Evolutionary conservation across 2,329 filamentous ascomycete genomes (phyloP).

Genomic region (Massarina eburnea): DNA sequence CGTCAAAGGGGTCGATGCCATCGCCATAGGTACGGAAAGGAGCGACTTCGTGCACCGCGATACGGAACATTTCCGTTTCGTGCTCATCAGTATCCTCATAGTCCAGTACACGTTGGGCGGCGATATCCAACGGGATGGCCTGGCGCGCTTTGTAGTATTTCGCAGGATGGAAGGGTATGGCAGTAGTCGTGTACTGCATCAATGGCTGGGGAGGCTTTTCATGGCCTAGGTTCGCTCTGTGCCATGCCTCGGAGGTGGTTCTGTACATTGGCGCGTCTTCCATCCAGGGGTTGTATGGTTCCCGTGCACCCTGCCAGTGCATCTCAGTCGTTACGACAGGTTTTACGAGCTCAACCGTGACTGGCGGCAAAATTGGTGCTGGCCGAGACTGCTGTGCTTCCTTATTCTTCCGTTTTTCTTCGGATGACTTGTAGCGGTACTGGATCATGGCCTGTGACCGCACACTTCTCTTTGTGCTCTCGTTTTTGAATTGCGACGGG

Average conservation of each 20-base stretch:
- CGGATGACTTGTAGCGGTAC: constrained; percentile 24
- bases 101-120: constrained; percentile 10
- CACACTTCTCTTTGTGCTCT: constrained; percentile 27
- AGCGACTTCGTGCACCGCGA: constrained; percentile 16
- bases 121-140: constrained; percentile 2
- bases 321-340: constrained; percentile 1
- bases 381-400: not conserved
- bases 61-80: constrained; percentile 18
- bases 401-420: constrained; percentile 11
- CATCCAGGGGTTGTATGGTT: not conserved
- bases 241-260: constrained; percentile 3
- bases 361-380: not conserved
- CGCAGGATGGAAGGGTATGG: not conserved
- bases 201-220: not conserved
- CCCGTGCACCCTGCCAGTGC: not conserved
- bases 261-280: not conserved
- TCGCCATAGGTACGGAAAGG: constrained; percentile 15
- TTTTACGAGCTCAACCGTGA: constrained; percentile 4
- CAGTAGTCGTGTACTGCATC: not conserved
- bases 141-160: constrained; percentile 6
- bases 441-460: constrained; percentile 39
- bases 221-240: not conserved
- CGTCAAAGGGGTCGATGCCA: constrained; percentile 23
- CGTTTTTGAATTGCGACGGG: constrained; percentile 34
- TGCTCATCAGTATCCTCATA: constrained; percentile 21